phyloP scores from a whole-genome alignment of 768 basidiomycete species.

The Leccinum incarnatum region DNA sequence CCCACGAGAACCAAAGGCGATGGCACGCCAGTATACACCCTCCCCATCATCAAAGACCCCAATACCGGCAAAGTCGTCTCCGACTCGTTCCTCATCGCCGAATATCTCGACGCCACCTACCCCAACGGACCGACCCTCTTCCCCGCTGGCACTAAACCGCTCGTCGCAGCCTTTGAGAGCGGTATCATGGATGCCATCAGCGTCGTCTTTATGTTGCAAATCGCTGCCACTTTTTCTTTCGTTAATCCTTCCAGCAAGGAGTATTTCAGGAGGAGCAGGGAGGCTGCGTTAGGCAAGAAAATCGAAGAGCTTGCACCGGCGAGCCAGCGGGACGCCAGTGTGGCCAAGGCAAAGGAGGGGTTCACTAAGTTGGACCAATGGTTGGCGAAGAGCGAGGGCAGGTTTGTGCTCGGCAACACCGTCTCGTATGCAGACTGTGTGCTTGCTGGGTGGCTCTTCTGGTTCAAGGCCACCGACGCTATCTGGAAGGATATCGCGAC shows the following conservation, averaged over 20 bases:
- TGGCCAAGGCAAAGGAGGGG: conserved; percentile 28
- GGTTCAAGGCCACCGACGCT: conserved; percentile 31
- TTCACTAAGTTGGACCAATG: conserved; percentile 28
- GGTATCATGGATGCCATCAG: neutral
- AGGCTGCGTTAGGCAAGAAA: conserved; percentile 29
- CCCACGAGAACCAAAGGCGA: conserved; percentile 31
- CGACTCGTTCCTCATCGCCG: too few species aligned
- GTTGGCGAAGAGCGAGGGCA: conserved; percentile 28
- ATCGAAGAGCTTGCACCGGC: conserved; percentile 37
- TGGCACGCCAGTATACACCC: conserved; percentile 36
- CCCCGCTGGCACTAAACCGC: too few species aligned
- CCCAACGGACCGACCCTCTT: too few species aligned
- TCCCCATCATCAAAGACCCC: conserved; percentile 43
- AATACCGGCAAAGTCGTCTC: conserved; percentile 26
- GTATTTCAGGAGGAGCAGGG: conserved; percentile 36
- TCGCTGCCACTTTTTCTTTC: conserved; percentile 4
- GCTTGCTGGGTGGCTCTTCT: conserved; percentile 34
- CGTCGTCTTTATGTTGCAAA: conserved; percentile 11
- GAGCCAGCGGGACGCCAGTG: conserved; percentile 25
- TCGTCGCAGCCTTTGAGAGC: too few species aligned
- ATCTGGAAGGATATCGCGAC: conserved; percentile 34
- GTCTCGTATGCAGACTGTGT: conserved; percentile 37
- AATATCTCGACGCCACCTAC: too few species aligned
- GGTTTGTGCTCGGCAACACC: conserved; percentile 35
- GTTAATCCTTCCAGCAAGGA: conserved; percentile 29